These are phyloP conservation scores for Myxozyma udenii DNA, from an alignment of 805 yeast species.

Conservation along the genomic window DNA sequence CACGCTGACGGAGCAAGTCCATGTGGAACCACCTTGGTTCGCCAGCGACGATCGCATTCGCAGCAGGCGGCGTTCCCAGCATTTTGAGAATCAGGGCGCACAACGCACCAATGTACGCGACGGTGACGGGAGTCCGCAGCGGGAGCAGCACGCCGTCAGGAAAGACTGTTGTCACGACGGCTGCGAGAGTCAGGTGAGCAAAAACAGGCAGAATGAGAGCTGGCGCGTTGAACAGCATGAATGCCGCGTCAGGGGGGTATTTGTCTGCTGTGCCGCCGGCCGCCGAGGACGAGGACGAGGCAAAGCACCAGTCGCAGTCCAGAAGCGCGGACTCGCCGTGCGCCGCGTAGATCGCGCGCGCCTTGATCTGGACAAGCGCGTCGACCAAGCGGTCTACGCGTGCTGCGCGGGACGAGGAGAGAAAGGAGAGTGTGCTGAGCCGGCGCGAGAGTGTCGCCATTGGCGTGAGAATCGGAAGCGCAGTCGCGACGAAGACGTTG, in stretches of 20 bases:
- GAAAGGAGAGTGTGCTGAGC: too few species aligned
- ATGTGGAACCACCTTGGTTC: not conserved
- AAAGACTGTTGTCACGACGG: not conserved
- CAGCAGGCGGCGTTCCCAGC: not conserved
- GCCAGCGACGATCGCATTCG: not conserved
- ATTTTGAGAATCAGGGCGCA: not conserved
- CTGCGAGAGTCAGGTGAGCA: conserved; percentile 3
- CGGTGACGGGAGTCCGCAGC: not conserved
- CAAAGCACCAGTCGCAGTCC: conserved; percentile 1
- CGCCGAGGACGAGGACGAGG: not conserved
- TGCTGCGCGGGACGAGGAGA: not conserved
- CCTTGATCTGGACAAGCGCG: not conserved
- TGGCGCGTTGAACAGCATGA: conserved; percentile 6
- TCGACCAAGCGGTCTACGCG: not conserved
- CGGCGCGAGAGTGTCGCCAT: not conserved
- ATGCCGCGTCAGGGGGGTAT: not conserved
- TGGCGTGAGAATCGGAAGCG: not conserved
- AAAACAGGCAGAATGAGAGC: conserved; percentile 6
- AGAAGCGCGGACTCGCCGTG: not conserved
- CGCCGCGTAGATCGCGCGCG: conserved; percentile 6
- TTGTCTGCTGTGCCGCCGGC: too few species aligned
- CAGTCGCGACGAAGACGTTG: not conserved
- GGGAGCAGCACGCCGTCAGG: not conserved
- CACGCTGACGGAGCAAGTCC: conserved; percentile 8
- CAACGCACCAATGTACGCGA: not conserved